These are phyloP conservation scores for Chlorella sp. DNA, from an alignment of 139 green algal species.

Conservation along the genomic window DNA sequence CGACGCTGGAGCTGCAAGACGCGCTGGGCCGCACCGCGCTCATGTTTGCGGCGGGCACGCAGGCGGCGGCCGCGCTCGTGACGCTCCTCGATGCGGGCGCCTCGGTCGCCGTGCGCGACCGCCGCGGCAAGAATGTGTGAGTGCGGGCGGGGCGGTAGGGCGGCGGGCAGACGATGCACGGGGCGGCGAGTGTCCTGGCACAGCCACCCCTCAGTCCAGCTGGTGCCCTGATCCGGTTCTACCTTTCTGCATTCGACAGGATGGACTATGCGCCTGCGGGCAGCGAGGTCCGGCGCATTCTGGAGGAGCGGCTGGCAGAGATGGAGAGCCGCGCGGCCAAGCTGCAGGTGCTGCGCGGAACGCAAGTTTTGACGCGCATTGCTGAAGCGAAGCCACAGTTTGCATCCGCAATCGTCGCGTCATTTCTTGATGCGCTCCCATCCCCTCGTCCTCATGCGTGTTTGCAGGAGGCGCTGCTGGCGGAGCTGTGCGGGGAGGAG, in stretches of 20 bases:
- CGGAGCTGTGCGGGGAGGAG: slow-evolving; percentile 35
- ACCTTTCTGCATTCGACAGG: too few species aligned
- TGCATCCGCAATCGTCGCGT: too few species aligned
- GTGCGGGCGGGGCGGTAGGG: too few species aligned
- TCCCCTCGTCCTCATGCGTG: background rate
- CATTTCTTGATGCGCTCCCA: background rate
- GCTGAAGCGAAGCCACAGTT: too few species aligned
- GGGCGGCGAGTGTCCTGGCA: too few species aligned
- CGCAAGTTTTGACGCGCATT: too few species aligned
- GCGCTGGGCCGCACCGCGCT: slow-evolving; percentile 74
- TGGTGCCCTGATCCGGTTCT: too few species aligned
- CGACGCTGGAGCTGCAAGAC: slow-evolving; percentile 78
- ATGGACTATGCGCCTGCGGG: slow-evolving; percentile 66
- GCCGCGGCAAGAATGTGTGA: too few species aligned
- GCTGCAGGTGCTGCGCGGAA: slow-evolving; percentile 10
- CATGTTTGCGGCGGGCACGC: slow-evolving; percentile 81
- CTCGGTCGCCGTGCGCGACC: slow-evolving; percentile 33
- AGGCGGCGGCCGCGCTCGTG: slow-evolving; percentile 34
- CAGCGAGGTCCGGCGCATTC: slow-evolving; percentile 32
- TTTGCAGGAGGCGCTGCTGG: slow-evolving; percentile 59
- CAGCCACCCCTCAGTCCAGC: too few species aligned
- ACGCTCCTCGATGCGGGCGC: slow-evolving; percentile 45
- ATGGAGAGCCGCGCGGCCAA: slow-evolving; percentile 29
- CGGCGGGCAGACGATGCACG: too few species aligned
- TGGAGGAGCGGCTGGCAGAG: slow-evolving; percentile 40